Conservation (phyloP, 2,329 filamentous ascomycete genomes). For the Arachnomyces sp. region DNA sequence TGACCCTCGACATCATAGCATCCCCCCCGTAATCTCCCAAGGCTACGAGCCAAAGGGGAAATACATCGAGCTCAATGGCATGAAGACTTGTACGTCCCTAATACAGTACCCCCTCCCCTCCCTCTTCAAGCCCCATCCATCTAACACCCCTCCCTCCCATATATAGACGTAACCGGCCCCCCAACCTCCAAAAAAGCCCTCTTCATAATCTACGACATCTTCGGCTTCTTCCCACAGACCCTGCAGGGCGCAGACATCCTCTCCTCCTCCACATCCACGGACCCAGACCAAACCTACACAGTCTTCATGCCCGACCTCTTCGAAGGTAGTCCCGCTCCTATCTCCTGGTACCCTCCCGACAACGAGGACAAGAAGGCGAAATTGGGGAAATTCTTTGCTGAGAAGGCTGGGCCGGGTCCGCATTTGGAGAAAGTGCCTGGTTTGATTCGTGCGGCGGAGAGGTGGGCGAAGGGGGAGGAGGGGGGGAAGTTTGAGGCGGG, state of each 20-base stretch:
- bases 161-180: constrained; percentile 47
- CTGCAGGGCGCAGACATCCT: constrained; percentile 57
- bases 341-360: constrained; percentile 53
- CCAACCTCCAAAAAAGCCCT: constrained; percentile 49
- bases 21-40: constrained; percentile 34
- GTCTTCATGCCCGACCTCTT: constrained; percentile 94
- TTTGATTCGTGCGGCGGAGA: constrained; percentile 47
- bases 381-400: constrained; percentile 51
- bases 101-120: no score
- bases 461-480: constrained; percentile 28
- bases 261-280: constrained; percentile 44
- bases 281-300: constrained; percentile 65
- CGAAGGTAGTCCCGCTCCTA: constrained; percentile 60
- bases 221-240: constrained; percentile 56
- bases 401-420: constrained; percentile 49
- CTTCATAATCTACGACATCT: constrained; percentile 53
- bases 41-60: constrained; percentile 50
- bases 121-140: background rate
- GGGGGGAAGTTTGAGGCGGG: constrained; percentile 33
- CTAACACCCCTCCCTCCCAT: background rate
- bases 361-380: constrained; percentile 53
- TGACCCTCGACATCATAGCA: constrained; percentile 19
- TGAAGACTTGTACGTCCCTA: constrained; percentile 50
- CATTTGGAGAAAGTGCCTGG: constrained; percentile 48
- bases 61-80: constrained; percentile 50